Base-by-base conservation (phyloP, 208 protist genomes). In the Leishmania tropica region DNA sequence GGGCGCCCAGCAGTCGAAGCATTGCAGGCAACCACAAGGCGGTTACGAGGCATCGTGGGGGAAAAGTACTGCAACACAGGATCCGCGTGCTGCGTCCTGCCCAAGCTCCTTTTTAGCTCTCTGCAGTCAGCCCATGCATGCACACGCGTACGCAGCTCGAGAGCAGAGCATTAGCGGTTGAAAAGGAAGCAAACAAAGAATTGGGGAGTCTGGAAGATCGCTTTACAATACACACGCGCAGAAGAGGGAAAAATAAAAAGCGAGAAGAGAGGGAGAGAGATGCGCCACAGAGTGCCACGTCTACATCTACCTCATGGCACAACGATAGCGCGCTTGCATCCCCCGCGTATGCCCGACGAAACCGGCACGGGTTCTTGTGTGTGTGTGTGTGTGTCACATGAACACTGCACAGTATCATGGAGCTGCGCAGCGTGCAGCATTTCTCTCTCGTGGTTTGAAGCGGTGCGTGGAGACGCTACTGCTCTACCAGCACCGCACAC, bases 231-330 rank as follows among this genome's bases (percentile, higher is more conserved):
- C n/a, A 79, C 40, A 76, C 74, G 70, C n/a, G 28, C 24, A 35
- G 40, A 45, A 68, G 24, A 47, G 10, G 13, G 21, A 51, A 79
- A 68, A 40, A 78, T 62, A 6, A 31, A 21, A 37, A 24, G 24
- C 28, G 21, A 70, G 76, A 58, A 67, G 70, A 82, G 31, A 70
- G 65, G 56, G 70, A 82, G 31, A 70, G 65, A 72, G 67, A n/a
- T 72, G 56, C 56, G 8, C 37, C 19, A 47, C 35, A 47, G n/a
- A 42, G 35, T 6, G 37, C 13, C 37, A 35, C 51, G 51, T 31
- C 58, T 64, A 6, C 51, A 19, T 75, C 62, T 28, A 60, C 19
- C 35, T n/a, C 58, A 54, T 40, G 11, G 10, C 54, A 73, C 28
- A 5, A 58, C 10, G 5, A 31, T 37, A 75, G 19, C 10, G 6